Evolutionary conservation across 176 grass and related monocot genomes (phyloP).

Genomic region (Aegilops speltoides): DNA sequence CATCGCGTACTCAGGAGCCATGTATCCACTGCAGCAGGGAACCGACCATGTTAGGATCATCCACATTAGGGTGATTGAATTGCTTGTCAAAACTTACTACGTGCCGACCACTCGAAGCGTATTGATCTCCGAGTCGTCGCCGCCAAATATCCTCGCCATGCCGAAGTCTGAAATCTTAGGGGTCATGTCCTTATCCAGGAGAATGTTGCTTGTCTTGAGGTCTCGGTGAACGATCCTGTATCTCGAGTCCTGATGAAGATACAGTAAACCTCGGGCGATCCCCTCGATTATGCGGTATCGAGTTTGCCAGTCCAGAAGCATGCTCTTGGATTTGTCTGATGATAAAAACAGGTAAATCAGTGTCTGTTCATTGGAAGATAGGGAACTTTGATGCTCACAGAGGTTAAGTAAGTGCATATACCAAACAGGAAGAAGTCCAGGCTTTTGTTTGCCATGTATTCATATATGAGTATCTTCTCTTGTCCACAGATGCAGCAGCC

Average conservation of each 20-base stretch:
- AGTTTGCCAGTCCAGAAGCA: conserved; percentile 55
- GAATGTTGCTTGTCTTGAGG: conserved; percentile 76
- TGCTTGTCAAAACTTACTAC: conserved; percentile 53
- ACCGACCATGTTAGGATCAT: background rate
- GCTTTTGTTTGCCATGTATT: conserved; percentile 78
- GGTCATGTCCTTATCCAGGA: conserved; percentile 72
- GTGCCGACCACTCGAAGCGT: conserved; percentile 73
- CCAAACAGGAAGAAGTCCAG: conserved; percentile 70
- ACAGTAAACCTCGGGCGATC: conserved; percentile 62
- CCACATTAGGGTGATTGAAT: background rate
- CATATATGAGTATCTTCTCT: conserved; percentile 76
- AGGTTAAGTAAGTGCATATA: conserved; percentile 23
- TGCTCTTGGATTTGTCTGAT: conserved; percentile 51
- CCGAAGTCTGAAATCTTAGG: conserved; percentile 89
- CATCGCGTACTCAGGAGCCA: conserved; percentile 72
- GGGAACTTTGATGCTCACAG: background rate
- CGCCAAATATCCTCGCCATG: conserved; percentile 71
- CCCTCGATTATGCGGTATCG: conserved; percentile 71
- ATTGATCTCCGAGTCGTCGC: conserved; percentile 50
- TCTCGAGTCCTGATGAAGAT: conserved; percentile 83
- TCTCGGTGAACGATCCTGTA: conserved; percentile 79
- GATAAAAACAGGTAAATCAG: background rate
- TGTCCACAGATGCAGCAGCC: conserved; percentile 58
- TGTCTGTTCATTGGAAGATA: background rate
- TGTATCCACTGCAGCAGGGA: conserved; percentile 38